Evolutionary conservation across 441 rosid species (phyloP).

Genomic region (Bocquillonia castaneifolia): DNA sequence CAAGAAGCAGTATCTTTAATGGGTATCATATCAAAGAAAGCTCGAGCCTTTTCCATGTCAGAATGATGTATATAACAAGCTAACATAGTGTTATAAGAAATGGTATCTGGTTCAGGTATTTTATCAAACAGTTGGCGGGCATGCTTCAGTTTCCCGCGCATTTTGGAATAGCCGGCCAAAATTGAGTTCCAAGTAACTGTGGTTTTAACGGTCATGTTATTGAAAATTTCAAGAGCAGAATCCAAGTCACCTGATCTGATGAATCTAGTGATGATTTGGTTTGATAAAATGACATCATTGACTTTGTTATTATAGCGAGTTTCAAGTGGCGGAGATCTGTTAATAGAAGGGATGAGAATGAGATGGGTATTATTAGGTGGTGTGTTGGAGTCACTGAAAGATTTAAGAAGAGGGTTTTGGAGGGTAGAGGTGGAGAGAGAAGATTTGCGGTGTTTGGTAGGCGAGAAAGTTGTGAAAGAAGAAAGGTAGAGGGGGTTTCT

Average conservation of each 20-base stretch:
- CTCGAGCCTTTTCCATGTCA: conserved; percentile 39
- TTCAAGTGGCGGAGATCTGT: conserved; percentile 6
- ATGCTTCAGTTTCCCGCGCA: conserved; percentile 38
- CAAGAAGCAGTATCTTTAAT: conserved; percentile 61
- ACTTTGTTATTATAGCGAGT: neutral
- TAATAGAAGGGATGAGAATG: conserved; percentile 8
- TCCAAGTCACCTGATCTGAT: conserved; percentile 54
- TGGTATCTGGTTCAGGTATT: conserved; percentile 65
- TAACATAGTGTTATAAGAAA: conserved; percentile 73
- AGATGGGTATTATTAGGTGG: conserved; percentile 6
- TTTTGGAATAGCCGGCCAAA: conserved; percentile 39
- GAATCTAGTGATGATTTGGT: conserved; percentile 47
- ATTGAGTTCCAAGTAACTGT: conserved; percentile 71
- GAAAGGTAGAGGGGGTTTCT: neutral
- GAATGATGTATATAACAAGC: conserved; percentile 45
- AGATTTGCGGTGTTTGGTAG: conserved; percentile 17
- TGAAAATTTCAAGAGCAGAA: conserved; percentile 55
- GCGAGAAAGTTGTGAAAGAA: neutral
- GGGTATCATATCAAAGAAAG: conserved; percentile 53
- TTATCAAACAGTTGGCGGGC: conserved; percentile 61
- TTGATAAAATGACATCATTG: conserved; percentile 37
- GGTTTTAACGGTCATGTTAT: conserved; percentile 47
- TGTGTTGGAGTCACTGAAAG: conserved; percentile 16
- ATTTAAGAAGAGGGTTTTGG: conserved; percentile 26
- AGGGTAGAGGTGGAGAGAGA: conserved; percentile 19